Evolutionary conservation across 2,329 filamentous ascomycete genomes (phyloP).

Genomic region (Colletotrichum cuscutae): DNA sequence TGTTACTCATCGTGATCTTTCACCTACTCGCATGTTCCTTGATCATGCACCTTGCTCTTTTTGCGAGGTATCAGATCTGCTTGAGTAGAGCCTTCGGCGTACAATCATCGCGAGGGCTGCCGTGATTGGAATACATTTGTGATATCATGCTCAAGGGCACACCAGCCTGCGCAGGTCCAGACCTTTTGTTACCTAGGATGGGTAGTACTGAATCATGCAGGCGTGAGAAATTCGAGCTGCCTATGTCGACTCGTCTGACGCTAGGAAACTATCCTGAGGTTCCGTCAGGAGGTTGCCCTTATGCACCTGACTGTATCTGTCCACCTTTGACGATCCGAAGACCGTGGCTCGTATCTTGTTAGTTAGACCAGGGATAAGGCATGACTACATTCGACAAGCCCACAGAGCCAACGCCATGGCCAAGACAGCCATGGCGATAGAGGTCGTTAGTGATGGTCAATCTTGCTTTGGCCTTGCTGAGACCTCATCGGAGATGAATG

Average conservation of each 20-base stretch:
- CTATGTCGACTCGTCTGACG: constrained; percentile 11
- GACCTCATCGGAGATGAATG: constrained; percentile 25
- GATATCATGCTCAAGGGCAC: constrained; percentile 12
- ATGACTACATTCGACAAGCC: constrained; percentile 8
- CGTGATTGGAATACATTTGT: constrained; percentile 18
- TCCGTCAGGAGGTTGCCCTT: constrained; percentile 37
- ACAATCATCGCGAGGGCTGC: constrained; percentile 1
- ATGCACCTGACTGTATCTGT: constrained; percentile 33
- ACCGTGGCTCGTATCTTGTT: background rate
- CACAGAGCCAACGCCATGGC: background rate
- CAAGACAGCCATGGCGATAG: background rate
- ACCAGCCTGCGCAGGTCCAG: constrained; percentile 25
- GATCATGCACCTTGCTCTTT: constrained; percentile 11
- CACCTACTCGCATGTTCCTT: background rate
- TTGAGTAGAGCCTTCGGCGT: background rate
- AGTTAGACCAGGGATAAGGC: background rate
- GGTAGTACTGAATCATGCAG: constrained; percentile 24
- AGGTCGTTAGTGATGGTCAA: background rate
- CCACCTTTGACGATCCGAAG: background rate
- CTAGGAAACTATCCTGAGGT: constrained; percentile 24
- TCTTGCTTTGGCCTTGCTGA: constrained; percentile 8
- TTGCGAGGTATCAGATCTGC: constrained; percentile 12
- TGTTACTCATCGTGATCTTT: constrained; percentile 6
- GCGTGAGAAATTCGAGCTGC: constrained; percentile 7
- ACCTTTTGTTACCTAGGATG: constrained; percentile 8